Evolutionary conservation across 495 filamentous ascomycete genomes (phyloP).

Genomic region (Lasiosphaeriaceae sp.): DNA sequence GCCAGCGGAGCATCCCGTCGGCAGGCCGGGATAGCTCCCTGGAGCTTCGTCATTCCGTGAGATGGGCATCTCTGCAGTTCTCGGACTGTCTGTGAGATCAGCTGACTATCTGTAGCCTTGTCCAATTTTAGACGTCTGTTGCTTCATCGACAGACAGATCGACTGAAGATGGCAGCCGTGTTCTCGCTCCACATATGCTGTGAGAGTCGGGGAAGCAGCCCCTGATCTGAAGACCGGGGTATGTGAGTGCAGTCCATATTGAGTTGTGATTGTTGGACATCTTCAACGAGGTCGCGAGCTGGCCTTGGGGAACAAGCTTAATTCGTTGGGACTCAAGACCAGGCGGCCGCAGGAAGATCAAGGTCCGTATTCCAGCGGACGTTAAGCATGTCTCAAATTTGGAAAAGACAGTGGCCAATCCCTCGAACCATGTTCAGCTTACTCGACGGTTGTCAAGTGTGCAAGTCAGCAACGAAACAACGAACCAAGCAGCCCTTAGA

Average conservation of each 20-base stretch:
- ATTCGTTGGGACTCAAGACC: no score
- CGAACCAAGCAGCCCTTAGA: neutral
- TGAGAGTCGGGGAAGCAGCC: neutral
- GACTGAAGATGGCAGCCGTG: neutral
- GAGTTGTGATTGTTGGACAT: neutral
- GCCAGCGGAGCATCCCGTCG: no score
- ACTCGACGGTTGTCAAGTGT: neutral
- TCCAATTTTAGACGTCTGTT: constrained; percentile 2
- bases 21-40: no score
- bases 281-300: no score
- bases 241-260: neutral
- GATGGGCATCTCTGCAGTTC: neutral
- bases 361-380: no score
- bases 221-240: neutral
- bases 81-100: neutral
- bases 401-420: no score
- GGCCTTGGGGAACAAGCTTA: no score
- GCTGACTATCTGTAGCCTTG: neutral
- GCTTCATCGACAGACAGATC: neutral
- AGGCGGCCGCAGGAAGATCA: no score
- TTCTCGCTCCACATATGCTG: neutral
- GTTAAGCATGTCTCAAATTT: no score
- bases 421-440: neutral
- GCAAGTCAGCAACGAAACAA: neutral
- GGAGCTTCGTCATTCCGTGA: no score